Evolutionary conservation across 306 rosid species (phyloP).

Genomic region (Biancaea sappan): DNA sequence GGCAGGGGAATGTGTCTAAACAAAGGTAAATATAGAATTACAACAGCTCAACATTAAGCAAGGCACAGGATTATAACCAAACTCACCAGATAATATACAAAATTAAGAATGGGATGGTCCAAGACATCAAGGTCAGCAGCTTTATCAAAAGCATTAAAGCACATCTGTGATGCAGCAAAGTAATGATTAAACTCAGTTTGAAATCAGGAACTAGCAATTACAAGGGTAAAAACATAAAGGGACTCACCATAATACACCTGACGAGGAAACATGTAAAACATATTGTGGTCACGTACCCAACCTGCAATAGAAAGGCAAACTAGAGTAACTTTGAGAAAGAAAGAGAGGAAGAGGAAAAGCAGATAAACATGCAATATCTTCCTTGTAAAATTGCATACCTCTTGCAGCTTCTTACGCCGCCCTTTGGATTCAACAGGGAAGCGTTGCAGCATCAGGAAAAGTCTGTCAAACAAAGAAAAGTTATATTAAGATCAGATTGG

Average conservation of each 20-base stretch:
- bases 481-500: conserved; percentile 10
- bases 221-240: not conserved
- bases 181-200: conserved; percentile 17
- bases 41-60: conserved; percentile 9
- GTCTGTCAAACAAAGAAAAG: conserved; percentile 53
- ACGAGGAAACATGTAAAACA: conserved; percentile 93
- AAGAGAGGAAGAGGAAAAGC: not conserved
- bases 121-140: conserved; percentile 90
- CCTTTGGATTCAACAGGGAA: conserved; percentile 99
- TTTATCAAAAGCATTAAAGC: conserved; percentile 80
- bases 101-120: conserved; percentile 91
- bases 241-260: conserved; percentile 92
- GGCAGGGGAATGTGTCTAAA: not conserved
- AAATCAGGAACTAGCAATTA: conserved; percentile 26
- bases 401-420: conserved; percentile 98
- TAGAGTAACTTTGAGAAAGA: not conserved
- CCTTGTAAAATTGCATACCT: conserved; percentile 53
- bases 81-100: conserved; percentile 84
- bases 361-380: not conserved
- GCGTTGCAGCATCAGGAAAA: conserved; percentile 96
- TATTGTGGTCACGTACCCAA: conserved; percentile 97
- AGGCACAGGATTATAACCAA: conserved; percentile 22
- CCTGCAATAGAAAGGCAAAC: conserved; percentile 57
- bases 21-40: conserved; percentile 14
- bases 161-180: conserved; percentile 61